Percentiles rank a stretch among this genome's conserved stretches.
Conservation (phyloP, 1,284 basidiomycete species). For the Spongiforma sp. region DNA sequence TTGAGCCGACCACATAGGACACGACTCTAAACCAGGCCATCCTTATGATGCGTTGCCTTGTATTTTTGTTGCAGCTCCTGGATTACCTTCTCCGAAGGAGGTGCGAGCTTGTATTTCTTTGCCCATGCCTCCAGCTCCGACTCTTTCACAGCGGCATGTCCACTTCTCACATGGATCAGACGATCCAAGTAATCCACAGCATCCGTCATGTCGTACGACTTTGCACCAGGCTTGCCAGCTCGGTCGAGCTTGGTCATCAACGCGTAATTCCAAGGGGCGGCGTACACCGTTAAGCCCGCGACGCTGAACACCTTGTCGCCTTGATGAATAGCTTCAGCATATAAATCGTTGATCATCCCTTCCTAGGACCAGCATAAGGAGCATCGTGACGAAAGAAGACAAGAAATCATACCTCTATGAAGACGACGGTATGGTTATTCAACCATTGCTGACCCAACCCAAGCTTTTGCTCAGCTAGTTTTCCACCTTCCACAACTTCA, state of each 20-base stretch:
- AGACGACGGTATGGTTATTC: constrained; percentile 15
- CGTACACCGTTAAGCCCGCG: constrained; percentile 15
- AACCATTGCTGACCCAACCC: constrained; percentile 11
- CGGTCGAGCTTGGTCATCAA: constrained; percentile 18
- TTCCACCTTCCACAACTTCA: constrained; percentile 5
- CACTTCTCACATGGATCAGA: constrained; percentile 1
- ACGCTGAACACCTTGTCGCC: constrained; percentile 11
- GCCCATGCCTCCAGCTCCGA: constrained; percentile 10
- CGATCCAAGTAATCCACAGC: constrained; percentile 12
- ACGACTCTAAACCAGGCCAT: constrained; percentile 8
- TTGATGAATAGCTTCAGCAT: constrained; percentile 6
- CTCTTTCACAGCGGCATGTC: constrained; percentile 8
- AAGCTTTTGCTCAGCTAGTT: constrained; percentile 3
- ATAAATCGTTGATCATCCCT: constrained; percentile 1
- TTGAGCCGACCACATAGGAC: too few relatives aligned
- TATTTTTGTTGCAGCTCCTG: neutral
- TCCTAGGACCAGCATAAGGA: too few relatives aligned
- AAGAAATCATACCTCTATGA: constrained; percentile 11
- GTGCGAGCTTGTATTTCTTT: constrained; percentile 2
- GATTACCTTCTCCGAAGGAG: neutral
- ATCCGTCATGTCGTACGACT: constrained; percentile 12
- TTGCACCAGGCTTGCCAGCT: constrained; percentile 7
- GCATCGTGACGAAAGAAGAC: too few relatives aligned
- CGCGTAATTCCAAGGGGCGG: constrained; percentile 15
- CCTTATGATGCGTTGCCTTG: constrained; percentile 3